Base-by-base conservation (phyloP, 2,329 filamentous ascomycete species). In the Chaetomium sp. region DNA sequence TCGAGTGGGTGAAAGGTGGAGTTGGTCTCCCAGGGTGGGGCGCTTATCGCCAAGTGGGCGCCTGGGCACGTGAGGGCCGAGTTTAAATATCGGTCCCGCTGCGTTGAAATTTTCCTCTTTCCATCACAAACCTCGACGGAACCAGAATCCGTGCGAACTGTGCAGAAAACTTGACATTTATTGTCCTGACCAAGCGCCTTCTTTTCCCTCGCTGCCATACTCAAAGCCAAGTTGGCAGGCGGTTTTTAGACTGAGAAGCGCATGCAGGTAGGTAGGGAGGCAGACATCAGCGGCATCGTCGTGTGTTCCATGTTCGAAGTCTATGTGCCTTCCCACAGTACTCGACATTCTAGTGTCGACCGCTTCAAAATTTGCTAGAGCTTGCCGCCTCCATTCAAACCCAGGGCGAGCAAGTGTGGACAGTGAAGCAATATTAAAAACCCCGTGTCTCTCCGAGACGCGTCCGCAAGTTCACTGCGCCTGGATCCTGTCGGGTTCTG, bases 281-380 rank as follows among this genome's bases (percentile, higher is more conserved):
- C 38, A n/a, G 38, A 42, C 13, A 42, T 7, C 38, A 16, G 35
- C 19, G 12, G 35, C 12, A 38, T 38, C 4, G 16, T 42, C 6
- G 19, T 6, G 16, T 42, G 38, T 42, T 42, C 38, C 16, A 6
- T 38, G 38, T n/a, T 42, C 38, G 5, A 42, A 42, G 38, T 19
- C 7, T 42, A 4, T 42, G 38, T 42, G 38, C 38, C 38, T 42
- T 42, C 35, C 35, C 38, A 19, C 16, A 16, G 38, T 42, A 42
- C 38, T 19, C 1, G 38, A 42, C 16, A 42, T 42, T 38, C n/a
- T 16, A 42, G 38, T 35, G 33, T 42, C 38, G 7, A 49, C 51
- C 74, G 84, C 85, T 87, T 87, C 84, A 78, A 84, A 80, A 80
- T 78, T 81, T 85, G 85, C 85, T 87, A 87, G 85, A 87, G 84